phyloP scores from a whole-genome alignment of 176 grass and related monocot genomes.

The Carex pumila region DNA sequence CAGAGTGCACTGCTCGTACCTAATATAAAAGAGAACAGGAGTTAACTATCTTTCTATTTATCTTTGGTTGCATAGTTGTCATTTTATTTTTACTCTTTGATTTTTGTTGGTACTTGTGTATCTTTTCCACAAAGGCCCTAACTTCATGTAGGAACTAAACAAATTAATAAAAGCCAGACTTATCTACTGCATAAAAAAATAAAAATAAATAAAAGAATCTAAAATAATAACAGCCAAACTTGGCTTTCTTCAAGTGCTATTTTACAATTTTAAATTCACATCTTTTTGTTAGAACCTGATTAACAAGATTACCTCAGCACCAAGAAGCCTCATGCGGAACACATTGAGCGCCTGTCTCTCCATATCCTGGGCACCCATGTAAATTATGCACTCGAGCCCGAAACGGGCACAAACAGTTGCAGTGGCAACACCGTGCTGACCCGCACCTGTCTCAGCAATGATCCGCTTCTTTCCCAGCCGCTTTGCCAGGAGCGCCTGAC shows the following conservation, averaged over 20 bases:
- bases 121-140: background rate
- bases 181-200: background rate
- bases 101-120: background rate
- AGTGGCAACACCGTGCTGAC: conserved; percentile 91
- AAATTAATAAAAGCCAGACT: background rate
- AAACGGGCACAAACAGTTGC: conserved; percentile 88
- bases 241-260: background rate
- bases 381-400: conserved; percentile 70
- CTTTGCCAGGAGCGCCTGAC: conserved; percentile 83
- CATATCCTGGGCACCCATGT: conserved; percentile 99
- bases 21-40: conserved; percentile 15
- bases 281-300: no score
- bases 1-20: conserved; percentile 85
- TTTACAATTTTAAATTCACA: background rate
- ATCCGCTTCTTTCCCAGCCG: conserved; percentile 75
- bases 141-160: background rate
- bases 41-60: background rate
- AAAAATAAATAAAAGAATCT: background rate
- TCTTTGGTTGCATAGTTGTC: background rate
- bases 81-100: background rate
- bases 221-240: background rate
- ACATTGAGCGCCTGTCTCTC: conserved; percentile 96
- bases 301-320: conserved; percentile 55
- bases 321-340: conserved; percentile 96
- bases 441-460: conserved; percentile 90